phyloP scores from a whole-genome alignment of 1,284 basidiomycete species.

The Vanrija sp. region DNA sequence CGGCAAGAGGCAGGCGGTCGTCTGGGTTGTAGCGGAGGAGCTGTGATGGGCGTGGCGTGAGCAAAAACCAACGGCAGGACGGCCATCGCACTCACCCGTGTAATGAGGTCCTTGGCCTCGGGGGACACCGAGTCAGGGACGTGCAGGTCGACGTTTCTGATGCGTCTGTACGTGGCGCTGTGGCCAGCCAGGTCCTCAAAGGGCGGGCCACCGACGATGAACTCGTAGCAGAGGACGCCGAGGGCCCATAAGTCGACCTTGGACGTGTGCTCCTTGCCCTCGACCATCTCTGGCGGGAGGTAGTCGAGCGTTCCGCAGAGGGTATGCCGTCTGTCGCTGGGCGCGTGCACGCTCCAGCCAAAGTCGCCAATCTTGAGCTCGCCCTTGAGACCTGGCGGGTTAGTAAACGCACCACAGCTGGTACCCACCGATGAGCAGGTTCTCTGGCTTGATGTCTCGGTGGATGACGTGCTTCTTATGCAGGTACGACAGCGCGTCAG shows the following conservation, averaged over 20 bases:
- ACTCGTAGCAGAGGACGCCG: constrained; percentile 94
- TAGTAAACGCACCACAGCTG: background rate
- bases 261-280: constrained; percentile 57
- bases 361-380: constrained; percentile 88
- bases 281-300: constrained; percentile 97
- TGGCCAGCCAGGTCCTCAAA: constrained; percentile 80
- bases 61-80: background rate
- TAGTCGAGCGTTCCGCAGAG: constrained; percentile 96
- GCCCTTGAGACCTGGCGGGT: constrained; percentile 63
- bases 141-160: constrained; percentile 62
- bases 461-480: constrained; percentile 98
- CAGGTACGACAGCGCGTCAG: constrained; percentile 88
- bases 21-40: constrained; percentile 82
- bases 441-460: constrained; percentile 98
- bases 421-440: constrained; percentile 71
- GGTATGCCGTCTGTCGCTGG: constrained; percentile 79
- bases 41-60: constrained; percentile 51
- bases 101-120: constrained; percentile 66
- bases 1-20: constrained; percentile 70
- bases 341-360: constrained; percentile 98
- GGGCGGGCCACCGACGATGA: constrained; percentile 84
- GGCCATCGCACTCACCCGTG: constrained; percentile 50
- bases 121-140: constrained; percentile 65
- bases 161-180: constrained; percentile 83
- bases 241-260: constrained; percentile 85